Evolutionary conservation across 2,329 filamentous ascomycete genomes (phyloP), one percentile per base, ranked within the genome.

Genomic region (Ceratocystis huliohia): DNA sequence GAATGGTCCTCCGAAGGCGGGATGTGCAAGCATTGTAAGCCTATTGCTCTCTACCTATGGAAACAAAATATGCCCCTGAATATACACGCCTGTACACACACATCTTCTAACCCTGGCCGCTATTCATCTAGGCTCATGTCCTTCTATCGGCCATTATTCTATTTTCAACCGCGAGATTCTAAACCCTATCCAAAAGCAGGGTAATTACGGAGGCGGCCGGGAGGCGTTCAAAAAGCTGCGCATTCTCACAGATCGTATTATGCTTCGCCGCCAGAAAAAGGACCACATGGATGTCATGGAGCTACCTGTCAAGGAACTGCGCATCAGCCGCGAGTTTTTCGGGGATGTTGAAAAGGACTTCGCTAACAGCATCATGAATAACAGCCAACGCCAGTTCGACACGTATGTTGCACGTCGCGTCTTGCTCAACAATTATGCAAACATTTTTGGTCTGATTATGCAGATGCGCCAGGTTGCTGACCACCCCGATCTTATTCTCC

Each of bases 361-460:
- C 74, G 95, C 93, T 44, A 85, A 85, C 66, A 96, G 91, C 72
- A 96, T 99, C 79, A 99, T 97, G 91, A 90, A 86, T 17, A 96
- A 89, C 73, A 88, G 89, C 6, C 84, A 87, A 67, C 88, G 94
- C 69, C 87, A 91, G 71, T 99, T 97, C 70, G 90, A 97, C 73
- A 97, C 92, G 0, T 99, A 97, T 70, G 94, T 97, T 46, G 88
- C 91, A 20, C 89, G 91, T 69, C 92, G 91, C 78, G 93, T 97
- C 22, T 85, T 99, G 76, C 82, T 99, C 69, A 91, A 97, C 80
- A 96, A 96, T 74, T 97, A 97, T 71, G 94, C 94, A 78, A 99
- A 99, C 74, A 97, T 99, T 70, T 99, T 99, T 72, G 93, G 92
- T 73, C 82, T 99, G 66, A 96, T 99, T 73, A 97, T 97, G 91